Base-by-base conservation (phyloP, 2,329 filamentous ascomycete genomes). In the Verticillium dahliae region DNA sequence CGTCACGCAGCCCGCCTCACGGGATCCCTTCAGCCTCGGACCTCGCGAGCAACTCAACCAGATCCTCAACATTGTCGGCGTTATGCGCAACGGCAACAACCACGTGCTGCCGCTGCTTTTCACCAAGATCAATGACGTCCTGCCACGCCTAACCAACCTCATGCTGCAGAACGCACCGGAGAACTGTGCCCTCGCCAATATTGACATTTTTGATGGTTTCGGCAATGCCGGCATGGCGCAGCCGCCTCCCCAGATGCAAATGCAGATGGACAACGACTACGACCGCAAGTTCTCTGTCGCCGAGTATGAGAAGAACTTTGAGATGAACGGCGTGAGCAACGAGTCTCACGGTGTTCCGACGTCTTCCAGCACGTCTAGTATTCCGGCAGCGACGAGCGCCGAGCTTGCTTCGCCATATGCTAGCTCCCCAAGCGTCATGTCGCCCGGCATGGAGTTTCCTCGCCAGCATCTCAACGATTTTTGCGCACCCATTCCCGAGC, bases 51-150 rank as follows among this genome's bases (percentile, higher is more conserved):
- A 91, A 69, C 83, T 96, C 5, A 85, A 85, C 63, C 83, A 89
- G 62, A 81, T 93, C 35, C 76, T 90, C 50, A 85, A 83, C 62
- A 81, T 92, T 9, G 79, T 92, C 2, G 86, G 87, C 1, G 79
- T 85, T 9, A 81, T 95, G 18, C 89, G 90, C n/a, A 88, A 85
- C 62, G 90, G 90, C 6, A 84, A 93, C 61, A 84, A 89, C 64
- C 88, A 89, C 59, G 95, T 92, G 71, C 78, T 94, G 14, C 91
- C 91, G 2, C 80, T 96, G 0, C 81, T 96, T 1, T 76, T 95
- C 61, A 84, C 83, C 71, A 95, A 94, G 76, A 83, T 94, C 45
- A 82, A 88, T 63, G 89, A 94, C 52, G 81, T 89, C 3, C 76
- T 93, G 3, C 89, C 89, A 7, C 80, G 80, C 14, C 76, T 88